These are phyloP conservation scores for Aspergillus nomiae DNA, from an alignment of 2,329 filamentous ascomycete genomes.

Conservation along the genomic window DNA sequence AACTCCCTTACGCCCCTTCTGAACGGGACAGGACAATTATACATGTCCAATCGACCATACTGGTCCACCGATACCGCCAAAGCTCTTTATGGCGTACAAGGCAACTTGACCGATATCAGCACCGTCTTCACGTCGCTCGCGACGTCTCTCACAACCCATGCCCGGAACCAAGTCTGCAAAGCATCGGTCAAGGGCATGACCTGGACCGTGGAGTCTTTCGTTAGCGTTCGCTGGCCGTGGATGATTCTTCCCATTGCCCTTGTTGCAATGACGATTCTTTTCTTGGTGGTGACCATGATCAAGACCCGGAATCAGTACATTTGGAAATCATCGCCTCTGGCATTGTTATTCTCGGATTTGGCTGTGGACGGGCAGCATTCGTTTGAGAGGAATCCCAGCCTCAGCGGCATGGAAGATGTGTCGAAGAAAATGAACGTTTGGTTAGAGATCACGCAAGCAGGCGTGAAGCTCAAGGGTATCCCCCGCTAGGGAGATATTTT, in stretches of 20 bases:
- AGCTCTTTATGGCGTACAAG: constrained; percentile 22
- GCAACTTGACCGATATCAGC: constrained; percentile 23
- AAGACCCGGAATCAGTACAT: constrained; percentile 28
- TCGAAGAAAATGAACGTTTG: constrained; percentile 26
- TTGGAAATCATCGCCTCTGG: constrained; percentile 29
- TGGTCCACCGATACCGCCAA: constrained; percentile 23
- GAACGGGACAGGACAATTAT: constrained; percentile 19
- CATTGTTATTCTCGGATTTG: constrained; percentile 25
- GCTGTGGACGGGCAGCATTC: constrained; percentile 17
- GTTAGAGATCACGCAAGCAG: constrained; percentile 22
- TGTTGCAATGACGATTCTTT: constrained; percentile 48
- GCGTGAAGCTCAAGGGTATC: constrained; percentile 20
- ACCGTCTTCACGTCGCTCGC: constrained; percentile 21
- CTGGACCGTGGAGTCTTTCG: constrained; percentile 23
- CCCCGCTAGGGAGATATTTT: background rate
- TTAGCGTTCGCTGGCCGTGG: constrained; percentile 28
- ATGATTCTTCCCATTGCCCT: constrained; percentile 21
- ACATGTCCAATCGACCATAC: constrained; percentile 22
- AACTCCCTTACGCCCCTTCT: constrained; percentile 23
- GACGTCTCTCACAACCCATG: constrained; percentile 21
- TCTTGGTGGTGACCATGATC: constrained; percentile 50
- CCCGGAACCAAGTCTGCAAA: constrained; percentile 22
- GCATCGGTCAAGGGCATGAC: constrained; percentile 17
- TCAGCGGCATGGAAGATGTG: constrained; percentile 25
- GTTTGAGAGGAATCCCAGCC: constrained; percentile 16